Evolutionary conservation across 2,329 filamentous ascomycete species (phyloP).

Genomic region (Cladosporium oxysporum): DNA sequence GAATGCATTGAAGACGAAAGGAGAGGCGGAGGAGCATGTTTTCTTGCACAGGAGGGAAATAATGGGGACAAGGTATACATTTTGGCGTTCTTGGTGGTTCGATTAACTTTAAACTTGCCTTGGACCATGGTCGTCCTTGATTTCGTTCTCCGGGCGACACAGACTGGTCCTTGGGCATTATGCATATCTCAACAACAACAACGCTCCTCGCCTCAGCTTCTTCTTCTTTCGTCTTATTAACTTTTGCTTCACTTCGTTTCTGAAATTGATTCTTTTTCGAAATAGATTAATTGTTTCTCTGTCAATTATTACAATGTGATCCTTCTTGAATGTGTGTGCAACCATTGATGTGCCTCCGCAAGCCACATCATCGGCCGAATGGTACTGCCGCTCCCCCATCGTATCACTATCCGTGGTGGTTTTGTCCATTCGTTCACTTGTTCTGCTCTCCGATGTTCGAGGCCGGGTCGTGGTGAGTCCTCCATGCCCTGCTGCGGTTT

Average conservation of each 20-base stretch:
- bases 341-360: too few species aligned
- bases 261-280: neutral
- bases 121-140: neutral
- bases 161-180: neutral
- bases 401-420: too few species aligned
- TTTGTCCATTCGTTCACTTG: too few species aligned
- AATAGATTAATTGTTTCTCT: neutral
- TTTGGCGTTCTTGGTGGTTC: neutral
- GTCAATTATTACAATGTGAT: neutral
- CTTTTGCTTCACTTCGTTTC: neutral
- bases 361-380: too few species aligned
- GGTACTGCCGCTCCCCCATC: too few species aligned
- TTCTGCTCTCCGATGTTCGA: too few species aligned
- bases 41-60: too few species aligned
- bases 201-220: too few species aligned
- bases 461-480: too few species aligned
- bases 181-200: neutral
- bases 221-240: too few species aligned
- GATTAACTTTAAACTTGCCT: neutral
- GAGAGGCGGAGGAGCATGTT: neutral
- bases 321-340: too few species aligned
- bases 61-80: neutral
- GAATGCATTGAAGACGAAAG: neutral
- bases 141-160: neutral
- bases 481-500: too few species aligned